Evolutionary conservation across 768 basidiomycete genomes (phyloP).

Genomic region (Mycena metata): DNA sequence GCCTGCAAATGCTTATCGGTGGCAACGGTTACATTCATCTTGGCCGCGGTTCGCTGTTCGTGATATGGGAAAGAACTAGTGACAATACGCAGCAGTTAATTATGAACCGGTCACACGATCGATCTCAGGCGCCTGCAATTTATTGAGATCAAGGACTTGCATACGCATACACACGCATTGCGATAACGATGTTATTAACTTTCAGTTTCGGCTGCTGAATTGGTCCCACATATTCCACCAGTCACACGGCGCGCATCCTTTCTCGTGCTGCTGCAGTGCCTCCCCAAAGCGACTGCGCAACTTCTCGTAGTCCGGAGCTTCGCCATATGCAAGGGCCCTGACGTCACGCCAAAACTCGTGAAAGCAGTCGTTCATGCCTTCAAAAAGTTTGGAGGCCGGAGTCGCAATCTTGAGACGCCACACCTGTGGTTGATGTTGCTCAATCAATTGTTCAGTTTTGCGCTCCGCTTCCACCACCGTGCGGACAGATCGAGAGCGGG

Average conservation of each 20-base stretch:
- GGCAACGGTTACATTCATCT: too few species aligned
- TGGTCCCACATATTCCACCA: conserved; percentile 35
- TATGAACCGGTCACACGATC: too few species aligned
- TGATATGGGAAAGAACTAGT: too few species aligned
- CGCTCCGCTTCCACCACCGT: not conserved
- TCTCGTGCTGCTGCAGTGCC: conserved; percentile 35
- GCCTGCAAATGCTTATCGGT: too few species aligned
- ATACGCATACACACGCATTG: too few species aligned
- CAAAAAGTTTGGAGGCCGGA: conserved; percentile 44
- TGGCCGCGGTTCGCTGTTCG: too few species aligned
- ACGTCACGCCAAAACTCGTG: conserved; percentile 49
- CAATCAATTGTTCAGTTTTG: too few species aligned
- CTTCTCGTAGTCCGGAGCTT: conserved; percentile 45
- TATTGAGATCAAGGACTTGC: too few species aligned
- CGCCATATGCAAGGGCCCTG: conserved; percentile 48
- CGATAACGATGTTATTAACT: too few species aligned
- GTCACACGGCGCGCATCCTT: not conserved
- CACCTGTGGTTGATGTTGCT: conserved; percentile 36
- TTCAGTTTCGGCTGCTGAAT: too few species aligned
- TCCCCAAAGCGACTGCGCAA: conserved; percentile 42
- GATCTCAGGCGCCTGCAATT: too few species aligned
- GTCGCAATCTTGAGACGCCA: conserved; percentile 49
- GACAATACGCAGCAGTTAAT: too few species aligned
- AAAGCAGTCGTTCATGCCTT: conserved; percentile 45
- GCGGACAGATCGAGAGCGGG: not conserved